Percentiles rank a stretch among this genome's conserved stretches.
Conservation (phyloP, 1,139 yeast genomes). For the Zhuliangozyma blackwelliae region DNA sequence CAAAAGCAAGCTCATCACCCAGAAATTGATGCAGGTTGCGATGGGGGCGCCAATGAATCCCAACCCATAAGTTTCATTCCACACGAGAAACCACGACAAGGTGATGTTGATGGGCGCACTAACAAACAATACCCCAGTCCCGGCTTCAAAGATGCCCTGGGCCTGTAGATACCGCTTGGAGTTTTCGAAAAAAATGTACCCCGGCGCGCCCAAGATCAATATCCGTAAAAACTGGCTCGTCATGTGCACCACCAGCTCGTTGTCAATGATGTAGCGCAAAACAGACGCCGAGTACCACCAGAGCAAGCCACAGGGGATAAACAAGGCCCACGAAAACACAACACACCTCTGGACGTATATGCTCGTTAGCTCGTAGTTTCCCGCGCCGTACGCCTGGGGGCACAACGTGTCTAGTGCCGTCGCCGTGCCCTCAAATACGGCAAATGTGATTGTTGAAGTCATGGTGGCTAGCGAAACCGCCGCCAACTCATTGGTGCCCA, state of each 20-base stretch:
- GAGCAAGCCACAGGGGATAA: slow-evolving; percentile 55
- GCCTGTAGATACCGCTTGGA: slow-evolving; percentile 83
- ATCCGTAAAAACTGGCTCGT: slow-evolving; percentile 65
- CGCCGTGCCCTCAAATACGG: slow-evolving; percentile 82
- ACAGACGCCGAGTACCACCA: slow-evolving; percentile 66
- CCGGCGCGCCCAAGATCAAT: slow-evolving; percentile 75
- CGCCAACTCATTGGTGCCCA: slow-evolving; percentile 68
- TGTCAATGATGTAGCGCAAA: slow-evolving; percentile 51
- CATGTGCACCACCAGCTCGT: slow-evolving; percentile 53
- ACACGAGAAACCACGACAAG: slow-evolving; percentile 72
- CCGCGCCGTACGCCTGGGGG: slow-evolving; percentile 79
- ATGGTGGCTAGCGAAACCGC: slow-evolving; percentile 84
- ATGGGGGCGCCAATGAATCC: slow-evolving; percentile 74
- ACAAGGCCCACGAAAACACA: slow-evolving; percentile 51
- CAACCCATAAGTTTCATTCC: slow-evolving; percentile 58
- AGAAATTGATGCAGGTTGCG: slow-evolving; percentile 65
- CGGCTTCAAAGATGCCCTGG: slow-evolving; percentile 90
- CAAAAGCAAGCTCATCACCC: slow-evolving; percentile 59
- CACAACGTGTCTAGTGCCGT: slow-evolving; percentile 85
- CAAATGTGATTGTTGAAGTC: slow-evolving; percentile 82
- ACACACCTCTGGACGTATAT: slow-evolving; percentile 61
- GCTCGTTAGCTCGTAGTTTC: slow-evolving; percentile 57
- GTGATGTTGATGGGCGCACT: slow-evolving; percentile 78
- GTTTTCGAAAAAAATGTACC: slow-evolving; percentile 77
- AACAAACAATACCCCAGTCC: slow-evolving; percentile 69